These are phyloP conservation scores for Papiliotrema terrestris DNA, from an alignment of 1,284 basidiomycete genomes.

Conservation along the genomic window DNA sequence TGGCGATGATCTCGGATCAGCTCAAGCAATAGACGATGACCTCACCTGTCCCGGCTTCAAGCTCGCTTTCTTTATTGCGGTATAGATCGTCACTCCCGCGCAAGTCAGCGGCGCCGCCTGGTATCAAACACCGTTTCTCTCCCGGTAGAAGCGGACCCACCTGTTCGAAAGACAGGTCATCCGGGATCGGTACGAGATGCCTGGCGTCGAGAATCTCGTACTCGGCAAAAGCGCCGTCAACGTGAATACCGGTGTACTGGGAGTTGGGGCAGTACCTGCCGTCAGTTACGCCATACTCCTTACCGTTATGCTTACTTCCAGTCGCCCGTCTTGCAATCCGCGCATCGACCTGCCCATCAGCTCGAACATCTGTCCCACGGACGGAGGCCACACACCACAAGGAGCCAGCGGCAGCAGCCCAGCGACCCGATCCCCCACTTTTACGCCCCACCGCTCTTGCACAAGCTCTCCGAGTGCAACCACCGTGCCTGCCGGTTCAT, in stretches of 20 bases:
- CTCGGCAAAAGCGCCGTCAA: constrained; percentile 27
- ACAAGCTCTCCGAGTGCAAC: constrained; percentile 15
- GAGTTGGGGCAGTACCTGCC: constrained; percentile 20
- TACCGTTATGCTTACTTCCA: constrained; percentile 9
- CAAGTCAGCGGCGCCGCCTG: constrained; percentile 31
- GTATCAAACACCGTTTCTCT: background rate
- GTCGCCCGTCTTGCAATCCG: constrained; percentile 18
- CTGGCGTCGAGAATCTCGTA: constrained; percentile 22
- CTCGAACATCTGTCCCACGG: background rate
- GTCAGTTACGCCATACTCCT: background rate
- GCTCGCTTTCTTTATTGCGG: constrained; percentile 21
- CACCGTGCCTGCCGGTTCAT: constrained; percentile 29
- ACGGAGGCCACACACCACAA: constrained; percentile 15
- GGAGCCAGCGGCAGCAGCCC: constrained; percentile 14
- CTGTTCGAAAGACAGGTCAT: constrained; percentile 23
- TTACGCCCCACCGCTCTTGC: constrained; percentile 5
- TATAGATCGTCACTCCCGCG: constrained; percentile 30
- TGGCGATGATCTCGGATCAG: constrained; percentile 17
- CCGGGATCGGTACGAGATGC: constrained; percentile 15
- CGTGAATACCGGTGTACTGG: constrained; percentile 18
- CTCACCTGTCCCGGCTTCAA: constrained; percentile 15
- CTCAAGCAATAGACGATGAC: background rate
- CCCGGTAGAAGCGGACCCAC: constrained; percentile 2
- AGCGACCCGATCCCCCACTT: constrained; percentile 20
- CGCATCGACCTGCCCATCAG: constrained; percentile 12